These are phyloP conservation scores for Leucosporidium yakuticum DNA, from an alignment of 768 basidiomycete genomes.

Conservation along the genomic window DNA sequence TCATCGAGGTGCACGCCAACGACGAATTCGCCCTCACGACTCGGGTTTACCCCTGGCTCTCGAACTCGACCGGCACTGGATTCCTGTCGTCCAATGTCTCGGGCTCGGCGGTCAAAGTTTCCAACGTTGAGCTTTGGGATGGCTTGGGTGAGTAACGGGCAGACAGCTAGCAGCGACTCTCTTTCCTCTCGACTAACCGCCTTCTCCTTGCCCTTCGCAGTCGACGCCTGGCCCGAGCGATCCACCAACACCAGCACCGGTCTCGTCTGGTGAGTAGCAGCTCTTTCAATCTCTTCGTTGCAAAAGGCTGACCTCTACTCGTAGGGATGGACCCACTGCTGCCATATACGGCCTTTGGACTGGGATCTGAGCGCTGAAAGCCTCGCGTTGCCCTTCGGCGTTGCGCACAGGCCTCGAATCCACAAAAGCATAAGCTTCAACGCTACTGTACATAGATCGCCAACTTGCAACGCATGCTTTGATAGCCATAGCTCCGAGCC, in stretches of 20 bases:
- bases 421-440: no score
- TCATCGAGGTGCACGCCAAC: conserved; percentile 37
- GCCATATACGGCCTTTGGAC: not conserved
- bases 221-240: conserved; percentile 35
- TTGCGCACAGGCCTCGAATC: no score
- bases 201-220: not conserved
- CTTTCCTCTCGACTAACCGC: not conserved
- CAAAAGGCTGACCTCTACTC: not conserved
- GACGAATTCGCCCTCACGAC: conserved; percentile 34
- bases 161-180: not conserved
- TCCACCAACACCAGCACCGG: conserved; percentile 25
- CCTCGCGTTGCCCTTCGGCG: no score
- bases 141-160: conserved; percentile 9
- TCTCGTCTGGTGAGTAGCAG: conserved; percentile 24
- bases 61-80: conserved; percentile 33
- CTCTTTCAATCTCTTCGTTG: not conserved
- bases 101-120: conserved; percentile 12
- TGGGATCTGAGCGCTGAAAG: not conserved
- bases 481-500: no score
- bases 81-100: conserved; percentile 13
- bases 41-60: conserved; percentile 37
- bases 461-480: no score
- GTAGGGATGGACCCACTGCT: not conserved
- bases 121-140: conserved; percentile 35
- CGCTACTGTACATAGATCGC: no score